Base-by-base conservation (phyloP, 768 basidiomycete species). In the Coprinopsis cinerea region DNA sequence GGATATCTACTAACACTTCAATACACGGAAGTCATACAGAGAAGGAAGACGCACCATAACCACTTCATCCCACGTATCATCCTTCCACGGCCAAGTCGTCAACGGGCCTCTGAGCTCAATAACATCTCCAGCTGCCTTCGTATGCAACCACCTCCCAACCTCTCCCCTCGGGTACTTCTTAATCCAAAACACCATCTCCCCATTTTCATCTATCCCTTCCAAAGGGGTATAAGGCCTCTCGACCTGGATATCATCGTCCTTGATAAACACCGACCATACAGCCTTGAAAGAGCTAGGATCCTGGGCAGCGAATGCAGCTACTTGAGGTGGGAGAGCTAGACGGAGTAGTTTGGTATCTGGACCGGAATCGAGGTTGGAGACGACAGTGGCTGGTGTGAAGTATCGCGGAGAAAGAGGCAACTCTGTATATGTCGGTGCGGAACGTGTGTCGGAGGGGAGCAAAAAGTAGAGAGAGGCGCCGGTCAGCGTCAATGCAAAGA, bases 181-280 rank as follows among this genome's bases (percentile, higher is more conserved):
- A 7, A 92, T 72, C 90, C 90, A 92, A 45, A 92, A 79, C 30
- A 69, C 69, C 72, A 92, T 83, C 40, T 71, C 68, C 0, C 88
- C 88, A 10, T 81, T 61, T 47, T 74, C 67, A 45, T 85, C 82
- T 20, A 90, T 68, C 18, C 89, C 84, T 53, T 81, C 73, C 42
- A 92, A 67, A 3, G 90, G 90, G 3, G 91, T 92, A 60, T 92
- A 92, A 11, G 88, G 82, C 47, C 90, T 67, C 59, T 92, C 90
- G 26, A 92, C 86, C 64, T 92, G 90, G 18, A 92, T 90, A 57
- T 91, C 90, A 54, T 85, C 83, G 61, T 92, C 88, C 61, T 92
- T 92, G 61, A 92, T 71, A 63, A 75, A 92, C 11, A 92, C 68
- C 32, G 87, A 86, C 78, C 82, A 92, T 51, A 90, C 79, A 24